phyloP scores from a whole-genome alignment of 164 flowering plant genomes.

The Cinnamomum micranthum region DNA sequence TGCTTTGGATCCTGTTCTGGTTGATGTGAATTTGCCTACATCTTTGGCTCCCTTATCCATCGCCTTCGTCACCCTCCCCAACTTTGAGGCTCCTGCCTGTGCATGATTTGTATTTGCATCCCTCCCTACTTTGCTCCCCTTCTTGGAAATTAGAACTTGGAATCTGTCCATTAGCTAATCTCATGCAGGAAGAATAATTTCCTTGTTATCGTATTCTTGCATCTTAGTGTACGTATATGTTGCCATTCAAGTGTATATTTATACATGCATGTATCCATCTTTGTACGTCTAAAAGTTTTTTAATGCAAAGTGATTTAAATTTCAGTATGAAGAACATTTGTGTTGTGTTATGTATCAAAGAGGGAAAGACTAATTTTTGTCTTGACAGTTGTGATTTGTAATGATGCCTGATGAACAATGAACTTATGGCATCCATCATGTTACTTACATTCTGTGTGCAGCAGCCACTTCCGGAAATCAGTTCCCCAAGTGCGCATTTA shows the following conservation, averaged over 20 bases:
- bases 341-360: no score
- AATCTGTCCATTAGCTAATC: background rate
- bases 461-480: no score
- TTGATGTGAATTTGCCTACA: slow-evolving; percentile 29
- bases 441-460: no score
- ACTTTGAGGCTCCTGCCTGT: slow-evolving; percentile 70
- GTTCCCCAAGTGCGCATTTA: no score
- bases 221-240: background rate
- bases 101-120: slow-evolving; percentile 10
- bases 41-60: slow-evolving; percentile 59
- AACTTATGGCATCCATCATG: no score
- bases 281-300: background rate
- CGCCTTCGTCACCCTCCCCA: slow-evolving; percentile 56
- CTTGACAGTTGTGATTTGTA: no score
- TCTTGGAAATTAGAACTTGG: no score
- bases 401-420: no score
- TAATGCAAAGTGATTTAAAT: background rate
- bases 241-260: background rate
- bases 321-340: background rate
- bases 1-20: slow-evolving; percentile 33
- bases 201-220: background rate
- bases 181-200: background rate
- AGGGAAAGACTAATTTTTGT: no score
- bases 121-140: background rate
- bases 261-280: background rate